Evolutionary conservation across 805 yeast species (phyloP).

Genomic region (Ogataea ramenticola): DNA sequence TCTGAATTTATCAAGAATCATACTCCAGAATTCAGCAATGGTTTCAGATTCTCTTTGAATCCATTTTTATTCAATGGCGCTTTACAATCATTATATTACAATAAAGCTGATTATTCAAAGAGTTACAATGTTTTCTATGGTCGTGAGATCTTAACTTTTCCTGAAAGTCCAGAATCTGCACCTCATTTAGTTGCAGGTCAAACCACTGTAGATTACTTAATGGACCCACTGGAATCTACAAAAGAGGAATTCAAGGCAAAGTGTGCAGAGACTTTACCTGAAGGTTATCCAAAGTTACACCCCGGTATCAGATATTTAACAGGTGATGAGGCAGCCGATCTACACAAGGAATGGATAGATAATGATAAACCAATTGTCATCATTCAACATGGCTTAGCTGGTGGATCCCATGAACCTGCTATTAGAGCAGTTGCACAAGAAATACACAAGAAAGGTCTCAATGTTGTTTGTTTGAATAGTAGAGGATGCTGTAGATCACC

Average conservation of each 20-base stretch:
- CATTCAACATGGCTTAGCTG: conserved; percentile 67
- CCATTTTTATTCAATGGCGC: conserved; percentile 43
- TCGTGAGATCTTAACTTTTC: conserved; percentile 33
- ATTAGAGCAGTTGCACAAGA: conserved; percentile 47
- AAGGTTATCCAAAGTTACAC: conserved; percentile 52
- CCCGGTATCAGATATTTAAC: conserved; percentile 61
- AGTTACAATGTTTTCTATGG: conserved; percentile 38
- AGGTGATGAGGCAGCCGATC: conserved; percentile 31
- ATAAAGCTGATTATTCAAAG: conserved; percentile 34
- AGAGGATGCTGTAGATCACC: conserved; percentile 77
- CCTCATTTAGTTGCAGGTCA: conserved; percentile 28
- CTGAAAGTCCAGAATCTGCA: conserved; percentile 22
- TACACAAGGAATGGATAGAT: conserved; percentile 24
- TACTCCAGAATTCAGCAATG: conserved; percentile 34
- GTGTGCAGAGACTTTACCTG: conserved; percentile 36
- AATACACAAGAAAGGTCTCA: conserved; percentile 40
- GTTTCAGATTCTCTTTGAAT: conserved; percentile 32
- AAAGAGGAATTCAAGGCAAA: conserved; percentile 22
- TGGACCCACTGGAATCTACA: conserved; percentile 19
- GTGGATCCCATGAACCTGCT: conserved; percentile 74
- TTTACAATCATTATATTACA: conserved; percentile 42
- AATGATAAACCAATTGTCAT: conserved; percentile 51
- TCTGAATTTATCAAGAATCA: conserved; percentile 27
- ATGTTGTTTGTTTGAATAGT: conserved; percentile 52
- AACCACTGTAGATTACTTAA: conserved; percentile 44